A percentile compares a stretch with the other conserved stretches of the same genome.
Evolutionary conservation across 176 grass and related monocot genomes (phyloP).

Genomic region (Saccharum officinarum): DNA sequence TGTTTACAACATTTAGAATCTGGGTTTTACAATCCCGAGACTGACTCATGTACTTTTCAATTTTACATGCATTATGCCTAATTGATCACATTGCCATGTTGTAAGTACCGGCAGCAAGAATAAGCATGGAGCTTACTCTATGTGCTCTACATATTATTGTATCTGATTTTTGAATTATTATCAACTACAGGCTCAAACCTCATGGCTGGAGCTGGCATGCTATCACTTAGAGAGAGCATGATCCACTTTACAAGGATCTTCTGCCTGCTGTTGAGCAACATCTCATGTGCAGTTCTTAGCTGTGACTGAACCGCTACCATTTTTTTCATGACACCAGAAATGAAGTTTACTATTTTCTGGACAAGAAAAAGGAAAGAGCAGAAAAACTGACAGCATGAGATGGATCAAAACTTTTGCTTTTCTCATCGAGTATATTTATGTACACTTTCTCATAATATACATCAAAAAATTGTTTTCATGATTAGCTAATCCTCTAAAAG

Average conservation of each 20-base stretch:
- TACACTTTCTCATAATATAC: no score
- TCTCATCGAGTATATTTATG: no score
- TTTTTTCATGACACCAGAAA: background rate
- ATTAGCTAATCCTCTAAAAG: conserved; percentile 40
- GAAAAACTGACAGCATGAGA: background rate
- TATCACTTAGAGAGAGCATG: background rate
- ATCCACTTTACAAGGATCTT: conserved; percentile 16
- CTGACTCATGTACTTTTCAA: background rate
- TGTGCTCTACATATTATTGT: background rate
- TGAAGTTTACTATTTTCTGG: background rate
- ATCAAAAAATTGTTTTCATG: background rate
- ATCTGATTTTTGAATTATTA: background rate
- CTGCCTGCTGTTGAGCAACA: background rate
- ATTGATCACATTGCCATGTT: conserved; percentile 11
- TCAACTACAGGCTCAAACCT: background rate
- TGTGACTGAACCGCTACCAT: background rate
- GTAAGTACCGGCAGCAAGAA: conserved; percentile 13
- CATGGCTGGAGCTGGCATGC: background rate
- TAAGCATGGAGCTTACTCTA: background rate
- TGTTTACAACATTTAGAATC: background rate
- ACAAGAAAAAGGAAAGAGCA: background rate
- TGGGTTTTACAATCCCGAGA: background rate
- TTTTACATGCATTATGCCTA: background rate
- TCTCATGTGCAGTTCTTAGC: background rate
- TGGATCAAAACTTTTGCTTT: conserved; percentile 8